These are phyloP conservation scores for Bidens hawaiensis DNA, from an alignment of 140 eudicot species.

Conservation along the genomic window DNA sequence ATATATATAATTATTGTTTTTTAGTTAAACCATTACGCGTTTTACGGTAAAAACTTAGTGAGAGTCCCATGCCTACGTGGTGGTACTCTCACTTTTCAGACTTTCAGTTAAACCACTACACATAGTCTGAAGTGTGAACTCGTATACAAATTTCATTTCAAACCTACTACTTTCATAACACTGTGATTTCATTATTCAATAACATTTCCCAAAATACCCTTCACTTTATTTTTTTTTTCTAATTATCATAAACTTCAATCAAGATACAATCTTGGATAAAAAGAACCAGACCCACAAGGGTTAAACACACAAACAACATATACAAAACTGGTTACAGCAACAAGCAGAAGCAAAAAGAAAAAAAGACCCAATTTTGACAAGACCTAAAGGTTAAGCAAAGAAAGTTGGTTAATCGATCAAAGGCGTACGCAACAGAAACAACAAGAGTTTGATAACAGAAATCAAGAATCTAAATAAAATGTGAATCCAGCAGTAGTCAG, in stretches of 20 bases:
- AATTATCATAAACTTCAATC: not conserved
- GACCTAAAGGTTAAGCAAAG: too few relatives aligned
- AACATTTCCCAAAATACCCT: not conserved
- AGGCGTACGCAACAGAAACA: not conserved
- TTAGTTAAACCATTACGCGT: too few relatives aligned
- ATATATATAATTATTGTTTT: too few relatives aligned
- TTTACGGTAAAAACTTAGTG: too few relatives aligned
- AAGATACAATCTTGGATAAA: not conserved
- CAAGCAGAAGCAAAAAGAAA: slow-evolving; percentile 8
- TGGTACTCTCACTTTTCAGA: too few relatives aligned
- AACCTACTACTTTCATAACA: slow-evolving; percentile 10
- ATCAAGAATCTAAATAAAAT: not conserved
- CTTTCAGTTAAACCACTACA: too few relatives aligned
- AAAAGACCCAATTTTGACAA: slow-evolving; percentile 17
- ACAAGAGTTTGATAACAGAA: not conserved
- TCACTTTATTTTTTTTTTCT: not conserved
- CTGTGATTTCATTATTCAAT: not conserved
- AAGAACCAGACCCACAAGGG: slow-evolving; percentile 13
- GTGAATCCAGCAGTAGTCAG: slow-evolving; percentile 7
- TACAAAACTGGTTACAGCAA: not conserved
- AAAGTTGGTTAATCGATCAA: too few relatives aligned
- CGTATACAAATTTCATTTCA: not conserved
- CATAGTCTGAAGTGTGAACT: too few relatives aligned
- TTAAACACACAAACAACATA: slow-evolving; percentile 9
- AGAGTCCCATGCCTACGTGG: too few relatives aligned